phyloP scores from a whole-genome alignment of 352 stramenopile genomes.

The Pythium phragmiticola region DNA sequence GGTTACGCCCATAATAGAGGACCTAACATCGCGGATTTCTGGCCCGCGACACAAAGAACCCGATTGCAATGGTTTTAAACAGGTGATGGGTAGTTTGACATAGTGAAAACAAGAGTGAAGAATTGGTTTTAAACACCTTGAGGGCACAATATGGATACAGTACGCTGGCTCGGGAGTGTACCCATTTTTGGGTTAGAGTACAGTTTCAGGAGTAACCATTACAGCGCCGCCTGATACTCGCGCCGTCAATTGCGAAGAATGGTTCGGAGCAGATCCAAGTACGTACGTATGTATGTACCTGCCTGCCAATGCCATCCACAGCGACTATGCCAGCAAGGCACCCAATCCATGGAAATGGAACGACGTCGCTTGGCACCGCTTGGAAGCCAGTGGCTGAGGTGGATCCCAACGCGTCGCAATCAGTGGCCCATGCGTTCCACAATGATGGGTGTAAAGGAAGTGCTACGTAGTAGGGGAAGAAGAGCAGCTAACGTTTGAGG shows the following conservation, averaged over 20 bases:
- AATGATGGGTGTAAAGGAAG: slow-evolving; percentile 15
- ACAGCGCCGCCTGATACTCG: neutral
- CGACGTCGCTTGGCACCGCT: neutral
- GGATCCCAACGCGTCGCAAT: neutral
- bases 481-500: neutral
- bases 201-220: slow-evolving; percentile 27
- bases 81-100: neutral
- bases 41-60: neutral
- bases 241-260: neutral
- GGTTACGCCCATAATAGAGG: slow-evolving; percentile 17
- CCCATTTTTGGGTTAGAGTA: slow-evolving; percentile 24
- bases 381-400: slow-evolving; percentile 5
- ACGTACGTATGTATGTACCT: neutral
- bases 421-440: slow-evolving; percentile 4
- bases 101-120: slow-evolving; percentile 6
- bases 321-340: neutral
- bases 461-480: neutral
- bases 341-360: neutral
- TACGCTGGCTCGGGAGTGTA: slow-evolving; percentile 8
- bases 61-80: slow-evolving; percentile 13
- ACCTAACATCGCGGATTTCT: neutral
- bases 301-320: slow-evolving; percentile 4
- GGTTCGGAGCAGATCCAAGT: neutral
- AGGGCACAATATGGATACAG: slow-evolving; percentile 4
- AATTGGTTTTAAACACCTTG: slow-evolving; percentile 15